Base-by-base conservation (phyloP, 2,329 filamentous ascomycete genomes). In the Rhynchosporium secalis region DNA sequence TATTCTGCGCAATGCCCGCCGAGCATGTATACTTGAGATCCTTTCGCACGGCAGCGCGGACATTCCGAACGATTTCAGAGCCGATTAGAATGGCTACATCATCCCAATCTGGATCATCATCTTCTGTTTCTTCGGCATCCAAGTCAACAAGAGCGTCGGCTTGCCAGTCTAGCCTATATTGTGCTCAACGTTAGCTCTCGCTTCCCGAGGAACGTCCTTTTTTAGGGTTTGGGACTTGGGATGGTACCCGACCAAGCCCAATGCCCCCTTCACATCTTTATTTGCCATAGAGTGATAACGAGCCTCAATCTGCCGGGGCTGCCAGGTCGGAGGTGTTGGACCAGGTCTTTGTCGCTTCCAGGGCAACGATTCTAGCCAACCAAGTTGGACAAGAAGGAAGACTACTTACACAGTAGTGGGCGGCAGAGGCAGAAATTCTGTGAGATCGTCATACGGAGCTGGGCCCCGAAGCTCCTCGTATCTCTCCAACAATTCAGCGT, bases 71-170 rank as follows among this genome's bases (percentile, higher is more conserved):
- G 70, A 98, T 95, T 72, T 97, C 92, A 2, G 92, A 93, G 0
- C 90, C 95, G 71, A 97, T 86, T 36, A 91, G 80, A 73, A 96
- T 90, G 15, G 86, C 90, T 67, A 98, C 83, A 78, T 99, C 95
- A 75, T 99, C 94, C 95, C 95, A 99, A 76, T 99, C 95, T 0
- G 92, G 91, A 71, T 96, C 89, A 68, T 89, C 83, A 26, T 88
- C 83, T 75, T 96, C 93, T 10, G 84, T 84, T 64, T 92, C 85
- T 29, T 80, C 79, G 45, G 86, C 81, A 67, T 95, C 87, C 55
- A 96, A 78, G 72, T 93, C 91, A 15, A 96, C 81, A 60, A 96
- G 78, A n/a, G 86, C 89, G 77, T 96, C 92, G 0, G 88, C 84
- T 65, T 88, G 80, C 93, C 93, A 97, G 73, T 96, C 88, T 20